A percentile compares a stretch with the other conserved stretches of the same genome.
Conservation (phyloP, 345 rosid species). For the Carallia pectinifolia region DNA sequence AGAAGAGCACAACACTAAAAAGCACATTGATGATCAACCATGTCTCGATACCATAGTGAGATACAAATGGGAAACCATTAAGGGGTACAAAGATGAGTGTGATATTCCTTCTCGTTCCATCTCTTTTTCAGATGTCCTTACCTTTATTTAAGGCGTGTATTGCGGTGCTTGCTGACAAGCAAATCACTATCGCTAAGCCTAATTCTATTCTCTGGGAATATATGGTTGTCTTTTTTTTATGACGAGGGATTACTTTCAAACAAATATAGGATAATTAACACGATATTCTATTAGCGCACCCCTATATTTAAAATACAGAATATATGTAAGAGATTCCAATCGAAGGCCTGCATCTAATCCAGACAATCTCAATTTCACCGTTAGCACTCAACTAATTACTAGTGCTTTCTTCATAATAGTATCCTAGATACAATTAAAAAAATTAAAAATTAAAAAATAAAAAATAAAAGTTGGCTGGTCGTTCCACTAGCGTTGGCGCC, state of each 20-base stretch:
- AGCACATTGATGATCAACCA: not conserved
- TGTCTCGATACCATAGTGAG: conserved; percentile 10
- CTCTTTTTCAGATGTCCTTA: not conserved
- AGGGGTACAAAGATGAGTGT: not conserved
- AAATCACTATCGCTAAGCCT: conserved; percentile 8
- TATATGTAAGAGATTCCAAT: too few relatives aligned
- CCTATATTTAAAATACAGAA: too few relatives aligned
- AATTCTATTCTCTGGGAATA: not conserved
- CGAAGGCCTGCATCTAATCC: too few relatives aligned
- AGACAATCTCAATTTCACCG: too few relatives aligned
- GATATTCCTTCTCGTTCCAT: too few relatives aligned
- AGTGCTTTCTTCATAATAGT: not conserved
- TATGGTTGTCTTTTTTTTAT: not conserved
- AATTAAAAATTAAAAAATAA: too few relatives aligned
- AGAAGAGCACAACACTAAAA: not conserved
- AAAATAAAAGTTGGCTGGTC: not conserved
- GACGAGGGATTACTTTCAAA: too few relatives aligned
- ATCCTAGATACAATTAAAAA: not conserved
- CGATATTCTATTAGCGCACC: too few relatives aligned
- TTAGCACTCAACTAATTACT: too few relatives aligned
- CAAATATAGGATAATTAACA: too few relatives aligned
- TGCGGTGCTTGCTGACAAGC: conserved; percentile 18
- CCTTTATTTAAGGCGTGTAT: not conserved
- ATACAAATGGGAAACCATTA: conserved; percentile 10
- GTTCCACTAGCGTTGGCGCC: not conserved